Base-by-base conservation (phyloP, 345 rosid genomes). In the Viola odorata region DNA sequence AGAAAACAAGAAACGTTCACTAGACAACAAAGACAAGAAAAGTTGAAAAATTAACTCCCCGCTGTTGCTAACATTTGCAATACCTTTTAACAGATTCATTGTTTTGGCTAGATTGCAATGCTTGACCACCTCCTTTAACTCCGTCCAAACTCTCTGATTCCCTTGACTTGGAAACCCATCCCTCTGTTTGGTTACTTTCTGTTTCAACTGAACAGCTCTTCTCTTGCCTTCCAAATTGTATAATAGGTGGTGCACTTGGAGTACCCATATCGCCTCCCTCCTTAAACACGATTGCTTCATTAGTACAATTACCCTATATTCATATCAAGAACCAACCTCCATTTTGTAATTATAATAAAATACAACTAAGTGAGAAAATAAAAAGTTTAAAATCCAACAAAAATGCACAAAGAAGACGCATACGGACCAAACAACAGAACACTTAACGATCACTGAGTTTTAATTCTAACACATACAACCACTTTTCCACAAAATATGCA, bases 201-300 rank as follows among this genome's bases (percentile, higher is more conserved):
- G 59, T 57, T 60, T 82, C 90, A 53, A 73, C 64, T 14, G 53
- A 75, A 68, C 73, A 65, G 58, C 57, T 65, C 49, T 71, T 67
- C 45, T 58, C 82, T 64, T 85, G 86, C 47, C 74, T 62, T 57
- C 73, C 84, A 52, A 13, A 78, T 64, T 79, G 91, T 77, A 77
- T 55, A 23, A 89, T 83, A 53, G 96, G 97, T 55, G 96, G 97
- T 45, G 99, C 99, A 62, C 97, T 94, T 45, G 97, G 96, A 37
- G 97, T 94, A 40, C 99, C 88, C 45, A 86, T 57, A 69, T 81
- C 87, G 57, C 63, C 82, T 5, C 53, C 42, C 50, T 64, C 81
- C 47, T 73, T 70, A 64, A 72, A 71, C 55, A 47, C 42, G n/a
- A 58, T 68, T 49, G 52, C 55, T 23, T 49, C 64, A 11, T 66